phyloP scores from a whole-genome alignment of 768 basidiomycete species.

The Serpula lacrymans region DNA sequence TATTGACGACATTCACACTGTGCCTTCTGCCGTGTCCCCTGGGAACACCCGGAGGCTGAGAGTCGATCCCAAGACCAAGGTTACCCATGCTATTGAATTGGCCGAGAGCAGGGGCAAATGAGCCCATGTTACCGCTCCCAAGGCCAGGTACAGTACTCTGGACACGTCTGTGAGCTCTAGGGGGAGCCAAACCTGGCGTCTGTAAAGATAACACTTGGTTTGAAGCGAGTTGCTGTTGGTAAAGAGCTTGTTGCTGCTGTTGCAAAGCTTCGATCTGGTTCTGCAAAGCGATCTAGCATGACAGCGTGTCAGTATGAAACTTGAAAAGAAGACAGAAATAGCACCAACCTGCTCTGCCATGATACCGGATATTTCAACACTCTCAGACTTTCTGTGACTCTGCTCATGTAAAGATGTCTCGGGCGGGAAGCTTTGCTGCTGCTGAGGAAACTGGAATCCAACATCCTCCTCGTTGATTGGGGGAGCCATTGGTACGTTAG shows the following conservation, averaged over 20 bases:
- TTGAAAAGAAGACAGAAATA: conserved; percentile 3
- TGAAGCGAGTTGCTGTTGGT: conserved; percentile 87
- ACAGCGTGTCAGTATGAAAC: conserved; percentile 2
- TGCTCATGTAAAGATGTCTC: conserved; percentile 27
- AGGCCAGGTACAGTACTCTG: conserved; percentile 77
- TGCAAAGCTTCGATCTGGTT: conserved; percentile 88
- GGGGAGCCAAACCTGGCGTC: conserved; percentile 68
- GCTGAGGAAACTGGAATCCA: conserved; percentile 82
- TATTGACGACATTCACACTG: conserved; percentile 90
- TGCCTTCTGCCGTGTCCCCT: conserved; percentile 87
- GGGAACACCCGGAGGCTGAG: conserved; percentile 62
- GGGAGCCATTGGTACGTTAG: conserved; percentile 56
- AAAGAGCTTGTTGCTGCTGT: conserved; percentile 86
- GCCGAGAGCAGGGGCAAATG: conserved; percentile 45
- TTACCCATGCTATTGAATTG: conserved; percentile 58
- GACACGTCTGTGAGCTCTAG: conserved; percentile 74
- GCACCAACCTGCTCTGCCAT: conserved; percentile 89
- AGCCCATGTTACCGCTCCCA: conserved; percentile 35
- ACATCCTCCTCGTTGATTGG: conserved; percentile 79
- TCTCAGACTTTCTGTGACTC: conserved; percentile 56
- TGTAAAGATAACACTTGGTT: conserved; percentile 81
- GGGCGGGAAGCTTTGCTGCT: conserved; percentile 37
- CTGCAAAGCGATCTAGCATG: conserved; percentile 75
- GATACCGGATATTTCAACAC: conserved; percentile 79
- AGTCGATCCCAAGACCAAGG: conserved; percentile 58